Evolutionary conservation across 192 early-diverging fungal genomes (phyloP), one percentile per base, ranked within the genome.

Genomic region (Entomortierella lignicola): DNA sequence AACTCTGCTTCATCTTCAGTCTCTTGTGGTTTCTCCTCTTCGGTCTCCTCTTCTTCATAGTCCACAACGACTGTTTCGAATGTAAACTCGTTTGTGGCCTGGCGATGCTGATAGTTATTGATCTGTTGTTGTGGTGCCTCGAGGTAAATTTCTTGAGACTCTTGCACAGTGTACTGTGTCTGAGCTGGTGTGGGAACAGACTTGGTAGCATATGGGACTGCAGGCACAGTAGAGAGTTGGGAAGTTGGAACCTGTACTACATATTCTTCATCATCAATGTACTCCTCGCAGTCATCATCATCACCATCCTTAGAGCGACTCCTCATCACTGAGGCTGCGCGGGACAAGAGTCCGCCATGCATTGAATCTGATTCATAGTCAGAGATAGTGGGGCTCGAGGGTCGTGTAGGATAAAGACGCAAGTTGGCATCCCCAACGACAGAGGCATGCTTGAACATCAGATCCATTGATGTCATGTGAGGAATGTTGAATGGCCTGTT

Each of bases 391-490:
- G 72, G 72, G 26, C 72, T 77, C 10, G 72, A 77, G 1, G 72
- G 72, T n/a, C 72, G 59, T 0, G 72, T 69, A 7, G 74, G 74
- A 21, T 77, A 77, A 15, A 69, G 56, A 34, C 74, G 66, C 42
- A 77, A 25, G 53, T 77, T 69, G 55, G 66, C 66, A 54, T 77
- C 74, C 6, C 66, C 66, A 2, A 77, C 66, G 4, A 60, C 61
- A 2, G 66, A 63, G 34, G 74, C 74, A 25, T 77, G 66, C 62
- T 77, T 77, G 48, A 77, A 77, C 29, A 77, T 51, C n/a, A 69
- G 25, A 18, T 77, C 74, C 66, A 77, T 77, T 12, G 74, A 77
- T 4, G 66, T 77, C 74, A 77, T 77, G 21, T 77, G 74, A 13
- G 64, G 54, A 34, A 77, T 68, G 18, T 37, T 67, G 60, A 66